Conservation (phyloP, 768 basidiomycete species). For the Leccinum broughii region DNA sequence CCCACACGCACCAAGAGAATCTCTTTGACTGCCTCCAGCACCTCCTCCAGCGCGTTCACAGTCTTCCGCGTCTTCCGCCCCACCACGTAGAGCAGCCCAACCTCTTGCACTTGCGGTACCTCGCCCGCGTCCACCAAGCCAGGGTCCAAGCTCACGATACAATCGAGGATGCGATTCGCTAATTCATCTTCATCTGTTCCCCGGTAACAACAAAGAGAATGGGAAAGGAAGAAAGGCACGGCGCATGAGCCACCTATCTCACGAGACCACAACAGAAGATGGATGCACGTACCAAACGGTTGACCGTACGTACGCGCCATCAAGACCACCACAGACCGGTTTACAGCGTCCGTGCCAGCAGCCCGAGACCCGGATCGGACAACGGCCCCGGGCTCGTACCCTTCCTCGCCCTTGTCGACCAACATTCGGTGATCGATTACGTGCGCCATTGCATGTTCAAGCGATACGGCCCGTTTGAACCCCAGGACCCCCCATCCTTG, state of each 20-base stretch:
- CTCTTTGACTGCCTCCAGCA: background rate
- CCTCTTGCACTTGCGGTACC: constrained; percentile 7
- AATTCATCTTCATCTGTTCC: constrained; percentile 13
- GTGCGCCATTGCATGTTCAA: constrained; percentile 1
- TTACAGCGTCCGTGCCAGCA: background rate
- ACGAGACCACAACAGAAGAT: background rate
- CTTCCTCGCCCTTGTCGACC: background rate
- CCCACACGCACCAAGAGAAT: constrained; percentile 10
- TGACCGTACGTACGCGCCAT: background rate
- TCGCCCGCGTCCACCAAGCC: background rate
- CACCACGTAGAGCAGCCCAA: constrained; percentile 13
- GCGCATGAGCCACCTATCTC: background rate
- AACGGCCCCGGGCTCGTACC: background rate
- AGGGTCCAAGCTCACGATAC: constrained; percentile 10
- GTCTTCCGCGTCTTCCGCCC: constrained; percentile 3
- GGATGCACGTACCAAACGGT: constrained; percentile 15
- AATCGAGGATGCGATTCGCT: constrained; percentile 6
- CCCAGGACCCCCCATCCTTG: constrained; percentile 3
- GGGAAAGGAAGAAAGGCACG: background rate
- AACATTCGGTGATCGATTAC: constrained; percentile 2
- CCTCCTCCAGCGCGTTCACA: constrained; percentile 1
- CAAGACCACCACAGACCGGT: constrained; percentile 9
- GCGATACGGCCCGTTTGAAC: background rate
- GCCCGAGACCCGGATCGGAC: constrained; percentile 3
- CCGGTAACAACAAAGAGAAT: background rate